Percentiles rank a stretch among this genome's conserved stretches.
These are phyloP conservation scores for Daldinia sp. DNA, from an alignment of 2,329 filamentous ascomycete genomes.

Conservation along the genomic window DNA sequence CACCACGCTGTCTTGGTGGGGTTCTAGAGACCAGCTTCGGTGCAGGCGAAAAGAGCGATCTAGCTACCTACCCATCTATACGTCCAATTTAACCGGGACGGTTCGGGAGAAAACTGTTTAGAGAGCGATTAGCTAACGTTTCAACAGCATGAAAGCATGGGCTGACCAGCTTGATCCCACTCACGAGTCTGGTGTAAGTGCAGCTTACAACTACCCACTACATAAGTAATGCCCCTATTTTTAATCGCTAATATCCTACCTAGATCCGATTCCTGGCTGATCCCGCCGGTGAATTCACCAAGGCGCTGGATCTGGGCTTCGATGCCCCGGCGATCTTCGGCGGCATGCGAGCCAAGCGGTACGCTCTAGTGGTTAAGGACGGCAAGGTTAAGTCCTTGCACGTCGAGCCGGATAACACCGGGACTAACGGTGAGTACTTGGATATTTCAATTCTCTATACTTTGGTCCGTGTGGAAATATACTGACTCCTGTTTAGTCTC, in stretches of 20 bases:
- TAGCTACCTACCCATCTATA: neutral
- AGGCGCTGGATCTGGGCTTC: conserved; percentile 85
- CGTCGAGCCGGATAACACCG: conserved; percentile 90
- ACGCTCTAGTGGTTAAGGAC: conserved; percentile 84
- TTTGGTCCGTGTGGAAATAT: neutral
- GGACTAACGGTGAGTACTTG: conserved; percentile 74
- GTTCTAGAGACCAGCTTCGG: neutral
- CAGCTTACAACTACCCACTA: neutral
- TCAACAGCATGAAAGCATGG: conserved; percentile 88
- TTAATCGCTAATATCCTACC: neutral
- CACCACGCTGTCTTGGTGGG: neutral
- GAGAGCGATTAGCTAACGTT: conserved; percentile 12
- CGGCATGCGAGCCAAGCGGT: conserved; percentile 85
- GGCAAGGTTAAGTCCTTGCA: conserved; percentile 85
- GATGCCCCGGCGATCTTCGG: conserved; percentile 85
- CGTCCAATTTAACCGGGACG: conserved; percentile 3
- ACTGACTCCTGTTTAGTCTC: conserved; percentile 55
- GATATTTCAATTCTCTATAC: neutral
- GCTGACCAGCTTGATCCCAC: conserved; percentile 79
- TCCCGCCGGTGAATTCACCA: conserved; percentile 81
- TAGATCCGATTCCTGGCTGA: conserved; percentile 94
- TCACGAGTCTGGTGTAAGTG: conserved; percentile 78
- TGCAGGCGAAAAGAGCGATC: neutral
- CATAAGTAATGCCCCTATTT: neutral
- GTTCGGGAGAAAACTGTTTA: neutral